Percentiles rank a stretch among this genome's conserved stretches.
Conservation (phyloP, 352 stramenopile genomes). For the Phytopythium oedochilum region DNA sequence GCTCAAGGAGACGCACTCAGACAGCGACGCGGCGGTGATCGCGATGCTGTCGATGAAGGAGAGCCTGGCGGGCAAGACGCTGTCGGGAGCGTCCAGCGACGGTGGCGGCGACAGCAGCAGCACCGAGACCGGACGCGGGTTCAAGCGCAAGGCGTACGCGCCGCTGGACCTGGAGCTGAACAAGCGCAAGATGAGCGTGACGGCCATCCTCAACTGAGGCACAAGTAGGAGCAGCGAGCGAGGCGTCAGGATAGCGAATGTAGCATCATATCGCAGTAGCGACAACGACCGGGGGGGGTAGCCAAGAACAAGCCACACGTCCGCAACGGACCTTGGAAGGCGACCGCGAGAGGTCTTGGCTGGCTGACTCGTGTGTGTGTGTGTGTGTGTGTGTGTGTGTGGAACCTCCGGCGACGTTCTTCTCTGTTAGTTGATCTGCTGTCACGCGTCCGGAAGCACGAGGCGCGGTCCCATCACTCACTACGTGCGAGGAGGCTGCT, state of each 20-base stretch:
- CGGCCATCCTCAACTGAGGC: conserved; percentile 82
- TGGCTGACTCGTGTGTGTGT: no score
- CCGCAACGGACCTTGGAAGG: background rate
- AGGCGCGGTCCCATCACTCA: background rate
- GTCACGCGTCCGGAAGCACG: background rate
- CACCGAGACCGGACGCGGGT: conserved; percentile 21
- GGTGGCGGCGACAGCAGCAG: conserved; percentile 29
- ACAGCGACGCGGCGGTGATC: conserved; percentile 70
- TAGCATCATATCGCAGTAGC: background rate
- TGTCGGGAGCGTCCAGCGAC: conserved; percentile 36
- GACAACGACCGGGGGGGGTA: background rate
- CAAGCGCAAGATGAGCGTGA: conserved; percentile 88
- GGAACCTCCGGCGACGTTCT: background rate
- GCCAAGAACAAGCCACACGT: background rate
- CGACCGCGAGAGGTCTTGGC: background rate
- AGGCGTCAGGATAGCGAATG: conserved; percentile 3
- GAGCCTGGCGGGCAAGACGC: conserved; percentile 12
- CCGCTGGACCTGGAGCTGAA: conserved; percentile 43
- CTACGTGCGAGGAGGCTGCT: background rate
- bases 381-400: no score
- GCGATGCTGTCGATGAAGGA: conserved; percentile 83
- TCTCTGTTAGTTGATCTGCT: background rate
- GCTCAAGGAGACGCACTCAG: conserved; percentile 40
- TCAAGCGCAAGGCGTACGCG: conserved; percentile 71
- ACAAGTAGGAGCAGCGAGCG: background rate